Conservation (phyloP, 768 basidiomycete species). For the Trametes sanguinea region DNA sequence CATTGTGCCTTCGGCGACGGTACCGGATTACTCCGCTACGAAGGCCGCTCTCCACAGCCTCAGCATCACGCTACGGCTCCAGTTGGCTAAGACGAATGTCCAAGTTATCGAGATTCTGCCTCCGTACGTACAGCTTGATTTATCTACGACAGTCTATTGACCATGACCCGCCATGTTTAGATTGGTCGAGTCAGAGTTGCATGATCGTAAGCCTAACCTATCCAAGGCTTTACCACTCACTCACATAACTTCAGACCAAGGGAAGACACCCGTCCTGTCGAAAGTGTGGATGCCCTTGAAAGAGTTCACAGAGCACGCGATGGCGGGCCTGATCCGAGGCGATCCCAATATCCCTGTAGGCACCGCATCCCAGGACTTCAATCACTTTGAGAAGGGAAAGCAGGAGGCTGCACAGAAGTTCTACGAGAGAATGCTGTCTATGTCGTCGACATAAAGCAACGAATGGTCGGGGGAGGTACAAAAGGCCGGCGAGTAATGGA, state of each 20-base stretch:
- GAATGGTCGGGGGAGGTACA: no score
- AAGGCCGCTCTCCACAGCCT: slow-evolving; percentile 62
- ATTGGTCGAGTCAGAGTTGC: slow-evolving; percentile 62
- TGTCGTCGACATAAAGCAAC: not conserved
- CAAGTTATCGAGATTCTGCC: slow-evolving; percentile 59
- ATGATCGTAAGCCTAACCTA: slow-evolving; percentile 47
- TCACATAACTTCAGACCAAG: slow-evolving; percentile 44
- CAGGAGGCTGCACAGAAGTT: slow-evolving; percentile 22
- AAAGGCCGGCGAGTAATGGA: no score
- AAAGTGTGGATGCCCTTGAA: slow-evolving; percentile 58
- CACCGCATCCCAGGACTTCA: slow-evolving; percentile 14
- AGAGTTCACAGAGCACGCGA: slow-evolving; percentile 43
- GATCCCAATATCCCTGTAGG: slow-evolving; percentile 36
- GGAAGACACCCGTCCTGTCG: slow-evolving; percentile 47
- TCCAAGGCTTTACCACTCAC: not conserved
- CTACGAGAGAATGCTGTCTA: slow-evolving; percentile 19
- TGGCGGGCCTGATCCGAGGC: slow-evolving; percentile 42
- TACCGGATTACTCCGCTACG: slow-evolving; percentile 55
- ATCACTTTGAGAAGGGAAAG: slow-evolving; percentile 36
- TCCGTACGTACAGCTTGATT: slow-evolving; percentile 43
- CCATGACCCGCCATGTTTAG: slow-evolving; percentile 31
- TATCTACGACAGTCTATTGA: not conserved
- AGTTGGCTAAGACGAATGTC: slow-evolving; percentile 51
- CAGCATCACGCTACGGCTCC: slow-evolving; percentile 46
- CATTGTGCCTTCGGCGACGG: slow-evolving; percentile 43